Base-by-base conservation (phyloP, 2,329 filamentous ascomycete genomes). In the Elsinoe australis region DNA sequence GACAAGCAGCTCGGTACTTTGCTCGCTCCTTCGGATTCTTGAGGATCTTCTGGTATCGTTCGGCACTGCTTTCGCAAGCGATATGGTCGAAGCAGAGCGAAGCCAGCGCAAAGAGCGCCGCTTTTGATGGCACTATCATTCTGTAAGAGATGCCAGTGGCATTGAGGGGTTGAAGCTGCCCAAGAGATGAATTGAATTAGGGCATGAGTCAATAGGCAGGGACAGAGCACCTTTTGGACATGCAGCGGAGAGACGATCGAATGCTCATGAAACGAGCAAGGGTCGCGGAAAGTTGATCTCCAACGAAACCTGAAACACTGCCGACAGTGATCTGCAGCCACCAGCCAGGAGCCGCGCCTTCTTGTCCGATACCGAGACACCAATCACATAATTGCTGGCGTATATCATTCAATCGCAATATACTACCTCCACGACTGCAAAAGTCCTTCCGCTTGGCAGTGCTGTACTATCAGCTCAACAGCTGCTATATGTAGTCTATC, bases 1-100 rank as follows among this genome's bases (percentile, higher is more conserved):
- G 64, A 55, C 64, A 67, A 32, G 63, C 64, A 39, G 59, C 61
- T 28, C 58, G 51, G 44, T 63, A 64, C 47, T 60, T 62, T 9
- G 59, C 59, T 41, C 60, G 59, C 26, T 56, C 52, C n/a, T 53
- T 53, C 6, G 52, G 53, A 49, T 58, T 54, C 22, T 56, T 56
- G 19, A 58, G 22, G 7, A 57, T 53, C 19, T 52, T 50, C 29
- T 61, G 58, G 12, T 49, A 26, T 5, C 48, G 26, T n/a, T 48
- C 46, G 15, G 34, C 35, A n/a, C 55, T 50, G n/a, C 42, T 36
- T 14, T 56, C 53, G 48, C 55, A 55, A 19, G 51, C 45, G 5
- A 53, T 53, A 35, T 52, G 49, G 14, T 59, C 57, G 41, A 61
- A 49, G 52, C 54, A 60, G 10, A 64, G 35, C 36, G 55, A 54